phyloP scores from a whole-genome alignment of 2,329 filamentous ascomycete species.

The Penicillium occitanis region DNA sequence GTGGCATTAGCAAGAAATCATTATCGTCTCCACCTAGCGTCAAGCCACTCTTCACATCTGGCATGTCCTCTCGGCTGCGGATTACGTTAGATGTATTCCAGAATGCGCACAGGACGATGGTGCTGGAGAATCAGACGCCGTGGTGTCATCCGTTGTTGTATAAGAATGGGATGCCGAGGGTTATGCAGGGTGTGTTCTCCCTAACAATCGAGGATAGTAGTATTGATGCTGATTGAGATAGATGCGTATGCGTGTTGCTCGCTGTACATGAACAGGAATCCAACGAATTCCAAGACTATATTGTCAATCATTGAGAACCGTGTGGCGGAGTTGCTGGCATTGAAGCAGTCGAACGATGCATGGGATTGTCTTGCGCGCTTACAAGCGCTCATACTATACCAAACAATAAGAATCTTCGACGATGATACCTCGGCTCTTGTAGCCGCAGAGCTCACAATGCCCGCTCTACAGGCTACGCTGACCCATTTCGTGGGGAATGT shows the following conservation, averaged over 20 bases:
- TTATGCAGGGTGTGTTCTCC: constrained; percentile 48
- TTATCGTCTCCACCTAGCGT: constrained; percentile 16
- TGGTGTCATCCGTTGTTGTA: constrained; percentile 58
- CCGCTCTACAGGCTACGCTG: constrained; percentile 27
- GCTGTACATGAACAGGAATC: constrained; percentile 53
- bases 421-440: constrained; percentile 48
- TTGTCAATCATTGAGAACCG: constrained; percentile 50
- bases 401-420: constrained; percentile 54
- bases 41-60: constrained; percentile 23
- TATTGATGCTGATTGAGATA: constrained; percentile 25
- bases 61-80: constrained; percentile 28
- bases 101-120: constrained; percentile 47
- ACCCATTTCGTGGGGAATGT: constrained; percentile 25
- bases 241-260: constrained; percentile 57
- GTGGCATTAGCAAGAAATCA: neutral
- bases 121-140: constrained; percentile 51
- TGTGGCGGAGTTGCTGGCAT: constrained; percentile 45
- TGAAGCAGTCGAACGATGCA: constrained; percentile 28
- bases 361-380: constrained; percentile 44
- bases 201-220: too few species aligned
- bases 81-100: constrained; percentile 50
- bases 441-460: constrained; percentile 40
- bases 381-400: constrained; percentile 53
- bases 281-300: constrained; percentile 51
- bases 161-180: constrained; percentile 51